Evolutionary conservation across 179 eudicot species (phyloP).

Genomic region (Heliamphora pulchella): DNA sequence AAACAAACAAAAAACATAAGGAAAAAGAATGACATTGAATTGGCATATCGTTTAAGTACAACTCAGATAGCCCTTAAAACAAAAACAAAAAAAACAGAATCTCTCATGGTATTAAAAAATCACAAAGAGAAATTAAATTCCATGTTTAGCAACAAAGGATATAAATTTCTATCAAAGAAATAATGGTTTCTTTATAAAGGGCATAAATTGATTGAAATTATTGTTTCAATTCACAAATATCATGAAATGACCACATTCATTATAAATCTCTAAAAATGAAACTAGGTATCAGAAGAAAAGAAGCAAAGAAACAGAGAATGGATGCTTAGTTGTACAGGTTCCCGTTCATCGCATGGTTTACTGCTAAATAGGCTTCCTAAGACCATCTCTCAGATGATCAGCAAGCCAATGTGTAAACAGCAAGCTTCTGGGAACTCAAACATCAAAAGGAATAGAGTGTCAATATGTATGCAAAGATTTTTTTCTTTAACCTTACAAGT

Average conservation of each 20-base stretch:
- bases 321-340: background rate
- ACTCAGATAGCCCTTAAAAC: background rate
- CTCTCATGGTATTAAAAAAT: background rate
- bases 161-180: too few relatives aligned
- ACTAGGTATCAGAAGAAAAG: too few relatives aligned
- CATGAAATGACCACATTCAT: background rate
- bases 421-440: background rate
- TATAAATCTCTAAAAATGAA: background rate
- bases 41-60: background rate
- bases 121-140: background rate
- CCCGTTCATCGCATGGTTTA: background rate
- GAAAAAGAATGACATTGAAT: background rate
- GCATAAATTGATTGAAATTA: background rate
- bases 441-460: background rate
- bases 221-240: background rate
- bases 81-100: background rate
- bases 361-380: background rate
- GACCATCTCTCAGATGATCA: background rate
- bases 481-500: background rate
- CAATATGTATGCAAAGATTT: too few relatives aligned
- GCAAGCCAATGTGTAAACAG: background rate
- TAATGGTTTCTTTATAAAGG: background rate
- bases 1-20: background rate
- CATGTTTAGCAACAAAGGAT: background rate
- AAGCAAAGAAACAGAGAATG: background rate